Evolutionary conservation across 345 rosid species (phyloP), one percentile per base, ranked within the genome.

Genomic region (Brassica juncea): DNA sequence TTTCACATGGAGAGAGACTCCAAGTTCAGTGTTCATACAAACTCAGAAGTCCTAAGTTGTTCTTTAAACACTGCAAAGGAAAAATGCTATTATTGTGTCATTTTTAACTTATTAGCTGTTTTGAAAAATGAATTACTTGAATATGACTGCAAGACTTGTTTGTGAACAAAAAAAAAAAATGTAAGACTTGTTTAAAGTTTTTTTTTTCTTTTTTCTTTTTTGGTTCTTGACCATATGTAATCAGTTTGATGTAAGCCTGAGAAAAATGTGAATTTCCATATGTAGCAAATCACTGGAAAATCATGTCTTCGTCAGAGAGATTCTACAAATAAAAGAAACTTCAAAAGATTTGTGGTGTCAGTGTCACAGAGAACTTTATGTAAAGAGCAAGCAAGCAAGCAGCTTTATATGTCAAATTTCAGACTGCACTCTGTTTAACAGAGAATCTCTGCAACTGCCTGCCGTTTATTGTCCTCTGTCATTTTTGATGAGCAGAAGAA

Each of bases 401-500:
- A 61, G 69, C 69, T 47, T 62, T 52, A 27, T 14, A 15, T 39
- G 2, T n/a, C 44, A 64, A 54, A 11, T 3, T 42, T 37, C 52
- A 58, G 32, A 59, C 69, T 47, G 39, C 74, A 6, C 12, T 55
- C 64, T 15, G 65, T 73, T 60, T 73, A 7, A 5, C 42, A 6
- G 31, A 73, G 58, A 79, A 79, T 59, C 70, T 31, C 57, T 32
- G 64, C 34, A 59, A 73, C 32, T 66, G 5, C 64, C 27, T 73
- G 70, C 70, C 44, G 78, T 73, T 73, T 67, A 5, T 14, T 66
- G 19, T 19, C 44, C 35, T 72, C 19, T 72, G 47, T 23, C 32
- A 8, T 16, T 61, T 58, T 21, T 23, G 37, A 57, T 34, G 15
- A 30, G 49, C 31, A 30, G 60, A 14, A 71, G 19, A 47, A 60